Base-by-base conservation (phyloP, 495 filamentous ascomycete genomes). In the Mycothermus thermophilus region DNA sequence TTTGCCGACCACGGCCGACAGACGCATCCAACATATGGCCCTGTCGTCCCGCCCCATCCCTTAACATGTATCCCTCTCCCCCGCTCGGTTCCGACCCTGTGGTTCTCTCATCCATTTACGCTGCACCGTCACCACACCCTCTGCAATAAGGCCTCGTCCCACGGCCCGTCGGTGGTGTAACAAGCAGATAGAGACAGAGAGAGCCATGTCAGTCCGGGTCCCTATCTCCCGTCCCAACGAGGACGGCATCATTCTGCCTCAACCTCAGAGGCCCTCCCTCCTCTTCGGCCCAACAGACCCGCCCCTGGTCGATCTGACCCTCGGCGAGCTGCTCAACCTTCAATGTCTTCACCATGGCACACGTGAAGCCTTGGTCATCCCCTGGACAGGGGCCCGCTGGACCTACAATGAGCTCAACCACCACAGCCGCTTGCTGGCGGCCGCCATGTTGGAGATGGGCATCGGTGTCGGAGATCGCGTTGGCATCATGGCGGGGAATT, bases 401-500 rank as follows among this genome's bases (percentile, higher is more conserved):
- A 79, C 75, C 1, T 82, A 79, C 45, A 60, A 67, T 27, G 61
- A 77, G 28, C 55, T 82, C 34, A 69, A 75, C 38, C 63, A 72
- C 32, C 67, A 76, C 48, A 66, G 66, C 31, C 66, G 74, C 17
- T 59, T 68, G 23, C 42, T 80, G 27, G 74, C 76, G 13, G 64
- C 62, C 35, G 71, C 71, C 4, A 48, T 80, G 44, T 46, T 79
- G 12, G 63, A 64, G 10, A 61, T 71, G 46, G 75, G 75, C 0
- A 69, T 80, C 11, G 59, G 67, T 16, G 67, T 69, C 21, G 75
- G 76, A 9, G 76, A 80, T 47, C 65, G 76, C 2, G 59, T 82
- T 13, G 77, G 72, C 21, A 70, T 82, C 30, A 77, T 80, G 72
- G 72, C 75, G 2, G 77, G 77, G 3, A 80, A 82, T 48, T 80